These are phyloP conservation scores for Blastobotrys malaysiensis DNA, from an alignment of 1,139 yeast species.

Conservation along the genomic window DNA sequence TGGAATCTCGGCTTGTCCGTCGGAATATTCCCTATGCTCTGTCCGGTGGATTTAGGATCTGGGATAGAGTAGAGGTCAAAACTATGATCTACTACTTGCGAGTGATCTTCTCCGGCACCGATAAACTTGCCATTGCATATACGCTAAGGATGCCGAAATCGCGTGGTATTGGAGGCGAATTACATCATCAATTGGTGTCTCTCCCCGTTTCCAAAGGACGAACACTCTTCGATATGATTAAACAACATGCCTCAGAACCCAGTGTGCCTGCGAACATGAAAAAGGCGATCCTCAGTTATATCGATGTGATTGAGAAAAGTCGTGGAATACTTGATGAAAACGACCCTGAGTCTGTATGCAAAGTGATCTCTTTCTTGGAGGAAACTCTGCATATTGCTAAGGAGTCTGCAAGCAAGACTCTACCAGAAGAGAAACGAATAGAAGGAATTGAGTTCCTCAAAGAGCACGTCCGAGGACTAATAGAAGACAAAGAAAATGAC, in stretches of 20 bases:
- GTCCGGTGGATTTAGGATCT: constrained; percentile 68
- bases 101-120: constrained; percentile 52
- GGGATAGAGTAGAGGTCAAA: constrained; percentile 70
- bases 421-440: constrained; percentile 3
- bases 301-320: constrained; percentile 34
- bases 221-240: constrained; percentile 37
- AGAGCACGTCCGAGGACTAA: constrained; percentile 6
- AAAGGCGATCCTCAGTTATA: constrained; percentile 22
- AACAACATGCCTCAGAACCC: background rate
- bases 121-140: constrained; percentile 53
- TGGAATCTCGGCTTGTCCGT: constrained; percentile 58
- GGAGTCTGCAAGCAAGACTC: background rate
- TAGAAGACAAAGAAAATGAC: constrained; percentile 3
- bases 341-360: background rate
- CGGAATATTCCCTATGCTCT: constrained; percentile 58
- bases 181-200: background rate
- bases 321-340: constrained; percentile 18
- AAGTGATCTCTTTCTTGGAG: background rate
- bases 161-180: constrained; percentile 64
- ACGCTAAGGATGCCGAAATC: constrained; percentile 52
- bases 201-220: constrained; percentile 2
- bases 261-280: constrained; percentile 11
- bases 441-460: background rate
- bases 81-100: constrained; percentile 60
- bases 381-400: background rate